These are phyloP conservation scores for Podila epicladia DNA, from an alignment of 192 early-diverging fungal genomes.

Conservation along the genomic window DNA sequence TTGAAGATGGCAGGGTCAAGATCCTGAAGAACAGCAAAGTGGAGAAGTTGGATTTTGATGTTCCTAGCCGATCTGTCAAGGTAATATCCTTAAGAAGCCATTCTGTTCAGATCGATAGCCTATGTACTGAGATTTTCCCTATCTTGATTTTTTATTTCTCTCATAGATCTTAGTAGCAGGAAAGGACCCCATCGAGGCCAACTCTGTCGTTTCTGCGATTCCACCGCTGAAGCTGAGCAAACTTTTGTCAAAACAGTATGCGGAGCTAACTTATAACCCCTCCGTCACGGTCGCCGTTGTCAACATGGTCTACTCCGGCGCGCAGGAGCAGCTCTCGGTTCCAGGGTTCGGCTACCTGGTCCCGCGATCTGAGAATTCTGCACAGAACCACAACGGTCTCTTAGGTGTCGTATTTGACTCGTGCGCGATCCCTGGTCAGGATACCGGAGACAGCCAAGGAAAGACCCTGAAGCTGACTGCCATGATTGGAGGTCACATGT, in stretches of 20 bases:
- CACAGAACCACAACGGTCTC: slow-evolving; percentile 55
- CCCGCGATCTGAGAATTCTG: slow-evolving; percentile 69
- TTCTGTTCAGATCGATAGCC: too few species aligned
- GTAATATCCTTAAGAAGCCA: slow-evolving; percentile 16
- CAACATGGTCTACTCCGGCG: slow-evolving; percentile 74
- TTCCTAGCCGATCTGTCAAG: slow-evolving; percentile 47
- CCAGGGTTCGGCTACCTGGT: slow-evolving; percentile 94
- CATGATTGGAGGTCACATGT: slow-evolving; percentile 92
- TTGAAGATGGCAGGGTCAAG: slow-evolving; percentile 63
- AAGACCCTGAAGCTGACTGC: slow-evolving; percentile 74
- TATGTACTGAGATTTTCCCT: background rate
- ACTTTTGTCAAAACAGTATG: slow-evolving; percentile 32
- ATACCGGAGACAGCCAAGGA: slow-evolving; percentile 46
- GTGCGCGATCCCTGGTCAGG: slow-evolving; percentile 76
- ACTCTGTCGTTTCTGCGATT: slow-evolving; percentile 77
- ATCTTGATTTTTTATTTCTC: background rate
- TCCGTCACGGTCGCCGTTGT: slow-evolving; percentile 85
- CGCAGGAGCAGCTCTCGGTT: slow-evolving; percentile 60
- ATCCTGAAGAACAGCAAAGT: slow-evolving; percentile 59
- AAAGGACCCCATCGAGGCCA: slow-evolving; percentile 45
- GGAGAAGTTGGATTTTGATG: slow-evolving; percentile 48
- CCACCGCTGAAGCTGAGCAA: slow-evolving; percentile 56
- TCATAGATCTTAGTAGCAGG: slow-evolving; percentile 42
- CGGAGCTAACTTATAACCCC: slow-evolving; percentile 69
- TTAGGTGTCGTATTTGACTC: slow-evolving; percentile 93